These are phyloP conservation scores for Debaryomyces robertsiae DNA, from an alignment of 1,139 yeast genomes.

Conservation along the genomic window DNA sequence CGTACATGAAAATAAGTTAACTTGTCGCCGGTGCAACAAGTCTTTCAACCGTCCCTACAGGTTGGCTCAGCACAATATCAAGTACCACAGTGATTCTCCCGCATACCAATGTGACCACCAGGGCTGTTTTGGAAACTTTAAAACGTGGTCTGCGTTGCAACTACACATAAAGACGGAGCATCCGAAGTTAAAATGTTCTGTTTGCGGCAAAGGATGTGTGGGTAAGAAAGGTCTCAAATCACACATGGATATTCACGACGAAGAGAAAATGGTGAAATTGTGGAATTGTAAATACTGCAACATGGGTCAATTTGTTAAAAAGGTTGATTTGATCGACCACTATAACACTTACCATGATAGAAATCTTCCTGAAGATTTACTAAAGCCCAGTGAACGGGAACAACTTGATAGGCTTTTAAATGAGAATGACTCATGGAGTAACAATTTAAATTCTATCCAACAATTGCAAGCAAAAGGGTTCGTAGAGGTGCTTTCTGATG, in stretches of 20 bases:
- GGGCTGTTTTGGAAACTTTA: constrained; percentile 62
- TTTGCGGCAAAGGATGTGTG: constrained; percentile 75
- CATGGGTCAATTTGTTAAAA: constrained; percentile 37
- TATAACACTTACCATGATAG: constrained; percentile 50
- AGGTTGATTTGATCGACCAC: constrained; percentile 38
- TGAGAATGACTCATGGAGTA: constrained; percentile 16
- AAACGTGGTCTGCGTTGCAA: constrained; percentile 78
- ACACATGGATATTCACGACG: constrained; percentile 68
- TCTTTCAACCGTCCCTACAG: constrained; percentile 62
- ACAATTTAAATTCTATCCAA: constrained; percentile 5
- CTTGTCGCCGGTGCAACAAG: constrained; percentile 62
- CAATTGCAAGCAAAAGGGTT: constrained; percentile 2
- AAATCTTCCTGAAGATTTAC: constrained; percentile 37
- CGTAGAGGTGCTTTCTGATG: constrained; percentile 13
- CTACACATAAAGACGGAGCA: constrained; percentile 72
- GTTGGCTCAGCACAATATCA: constrained; percentile 61
- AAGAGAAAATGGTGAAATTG: constrained; percentile 48
- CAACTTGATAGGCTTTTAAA: constrained; percentile 25
- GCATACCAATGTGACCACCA: constrained; percentile 64
- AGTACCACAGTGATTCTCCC: constrained; percentile 57
- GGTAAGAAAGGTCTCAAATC: constrained; percentile 69
- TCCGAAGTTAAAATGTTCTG: constrained; percentile 64
- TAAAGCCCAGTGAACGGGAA: constrained; percentile 28
- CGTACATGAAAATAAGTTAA: constrained; percentile 57
- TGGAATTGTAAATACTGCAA: constrained; percentile 65